These are phyloP conservation scores for Puccinia polysora DNA, from an alignment of 1,284 basidiomycete genomes.

Conservation along the genomic window DNA sequence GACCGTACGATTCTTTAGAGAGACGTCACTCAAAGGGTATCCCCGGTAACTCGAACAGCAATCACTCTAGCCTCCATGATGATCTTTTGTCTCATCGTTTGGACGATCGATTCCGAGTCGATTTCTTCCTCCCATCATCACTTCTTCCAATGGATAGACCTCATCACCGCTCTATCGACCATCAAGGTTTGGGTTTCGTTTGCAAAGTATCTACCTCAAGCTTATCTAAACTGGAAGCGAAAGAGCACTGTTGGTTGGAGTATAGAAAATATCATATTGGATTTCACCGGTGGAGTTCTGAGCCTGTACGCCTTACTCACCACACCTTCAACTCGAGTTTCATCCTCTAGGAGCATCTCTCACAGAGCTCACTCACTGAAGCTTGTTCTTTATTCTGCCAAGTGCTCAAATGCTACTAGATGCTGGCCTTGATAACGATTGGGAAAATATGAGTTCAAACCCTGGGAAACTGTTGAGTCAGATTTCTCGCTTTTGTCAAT, in stretches of 20 bases:
- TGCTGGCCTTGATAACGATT: conserved; percentile 26
- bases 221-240: conserved; percentile 18
- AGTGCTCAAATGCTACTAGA: conserved; percentile 37
- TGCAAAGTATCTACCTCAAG: conserved; percentile 38
- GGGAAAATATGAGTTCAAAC: conserved; percentile 31
- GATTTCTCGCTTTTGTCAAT: background rate
- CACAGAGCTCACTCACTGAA: too few relatives aligned
- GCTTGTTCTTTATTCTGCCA: background rate
- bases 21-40: conserved; percentile 24
- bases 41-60: conserved; percentile 5
- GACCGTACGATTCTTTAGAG: background rate
- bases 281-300: conserved; percentile 42
- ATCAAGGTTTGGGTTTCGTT: conserved; percentile 54
- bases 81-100: conserved; percentile 10
- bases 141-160: conserved; percentile 28
- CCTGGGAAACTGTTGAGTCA: conserved; percentile 37
- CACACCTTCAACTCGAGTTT: background rate
- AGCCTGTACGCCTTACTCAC: conserved; percentile 10
- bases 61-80: conserved; percentile 1
- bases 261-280: conserved; percentile 44
- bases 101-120: conserved; percentile 22
- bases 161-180: conserved; percentile 39
- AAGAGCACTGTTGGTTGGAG: conserved; percentile 33
- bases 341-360: background rate
- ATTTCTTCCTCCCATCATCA: background rate